These are phyloP conservation scores for Curvularia sp. DNA, from an alignment of 2,329 filamentous ascomycete species.

Conservation along the genomic window DNA sequence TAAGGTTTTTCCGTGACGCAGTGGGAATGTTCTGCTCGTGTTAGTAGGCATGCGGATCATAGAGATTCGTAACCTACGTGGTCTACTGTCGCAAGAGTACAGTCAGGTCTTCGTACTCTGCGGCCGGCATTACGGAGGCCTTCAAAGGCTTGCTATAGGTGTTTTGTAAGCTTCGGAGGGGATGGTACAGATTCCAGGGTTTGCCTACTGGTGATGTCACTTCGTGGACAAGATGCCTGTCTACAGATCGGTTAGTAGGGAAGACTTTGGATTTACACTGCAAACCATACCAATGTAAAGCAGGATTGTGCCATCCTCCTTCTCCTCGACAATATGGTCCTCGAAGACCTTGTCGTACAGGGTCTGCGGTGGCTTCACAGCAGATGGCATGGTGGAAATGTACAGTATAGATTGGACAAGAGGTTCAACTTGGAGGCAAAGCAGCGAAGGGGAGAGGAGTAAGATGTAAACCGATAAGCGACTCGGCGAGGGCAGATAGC, in stretches of 20 bases:
- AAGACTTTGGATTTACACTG: neutral
- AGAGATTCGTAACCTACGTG: constrained; percentile 70
- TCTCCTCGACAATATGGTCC: constrained; percentile 93
- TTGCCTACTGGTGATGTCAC: constrained; percentile 86
- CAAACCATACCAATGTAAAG: constrained; percentile 82
- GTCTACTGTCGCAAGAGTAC: constrained; percentile 94
- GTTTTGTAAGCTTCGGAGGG: constrained; percentile 22
- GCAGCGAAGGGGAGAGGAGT: neutral
- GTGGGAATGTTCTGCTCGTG: constrained; percentile 84
- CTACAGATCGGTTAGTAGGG: constrained; percentile 56
- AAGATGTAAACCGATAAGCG: constrained; percentile 8
- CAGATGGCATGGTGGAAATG: constrained; percentile 72
- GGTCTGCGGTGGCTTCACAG: constrained; percentile 76
- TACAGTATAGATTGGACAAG: constrained; percentile 28
- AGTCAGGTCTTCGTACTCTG: constrained; percentile 90
- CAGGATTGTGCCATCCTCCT: constrained; percentile 88
- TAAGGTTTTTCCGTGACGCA: constrained; percentile 86
- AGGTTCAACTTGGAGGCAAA: constrained; percentile 14
- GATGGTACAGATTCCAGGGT: constrained; percentile 5
- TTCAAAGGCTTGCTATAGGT: constrained; percentile 87
- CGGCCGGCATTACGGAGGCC: constrained; percentile 88
- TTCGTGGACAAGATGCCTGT: constrained; percentile 96
- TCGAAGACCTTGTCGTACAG: constrained; percentile 98
- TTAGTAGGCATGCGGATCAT: constrained; percentile 17
- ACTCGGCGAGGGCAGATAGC: constrained; percentile 18